Conservation (phyloP, 768 basidiomycete genomes). For the Termitomyces sp. region DNA sequence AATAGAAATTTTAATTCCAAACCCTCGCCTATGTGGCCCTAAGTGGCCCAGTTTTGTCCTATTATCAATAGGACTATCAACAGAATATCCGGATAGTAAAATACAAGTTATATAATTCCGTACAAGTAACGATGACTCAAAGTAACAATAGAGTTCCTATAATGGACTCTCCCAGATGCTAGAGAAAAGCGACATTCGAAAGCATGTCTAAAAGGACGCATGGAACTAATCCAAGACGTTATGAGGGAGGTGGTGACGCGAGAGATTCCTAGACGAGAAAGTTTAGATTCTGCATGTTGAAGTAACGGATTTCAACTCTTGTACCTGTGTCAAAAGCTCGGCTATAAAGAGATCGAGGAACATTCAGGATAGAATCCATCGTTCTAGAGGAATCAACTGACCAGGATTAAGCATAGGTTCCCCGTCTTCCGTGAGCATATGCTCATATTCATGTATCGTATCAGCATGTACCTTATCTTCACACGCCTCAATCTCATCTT, state of each 20-base stretch:
- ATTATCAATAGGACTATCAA: background rate
- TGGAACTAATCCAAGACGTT: conserved; percentile 15
- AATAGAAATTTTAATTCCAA: background rate
- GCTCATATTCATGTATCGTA: conserved; percentile 34
- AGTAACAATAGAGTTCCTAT: conserved; percentile 4
- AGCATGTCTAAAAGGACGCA: conserved; percentile 2
- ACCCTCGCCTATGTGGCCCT: background rate
- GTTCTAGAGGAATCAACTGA: conserved; percentile 29
- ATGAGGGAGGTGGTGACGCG: conserved; percentile 65
- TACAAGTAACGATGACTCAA: conserved; percentile 14
- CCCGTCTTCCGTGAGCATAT: conserved; percentile 62
- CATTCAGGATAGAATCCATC: conserved; percentile 8
- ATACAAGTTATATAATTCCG: conserved; percentile 17
- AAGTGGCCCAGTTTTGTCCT: too few species aligned
- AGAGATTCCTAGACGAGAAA: conserved; percentile 51
- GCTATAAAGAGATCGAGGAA: conserved; percentile 30
- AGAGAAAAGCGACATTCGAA: conserved; percentile 9
- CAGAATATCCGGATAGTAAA: conserved; percentile 11
- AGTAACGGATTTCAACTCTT: conserved; percentile 12
- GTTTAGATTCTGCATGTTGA: conserved; percentile 15
- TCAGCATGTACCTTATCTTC: conserved; percentile 5
- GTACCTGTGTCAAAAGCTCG: conserved; percentile 65
- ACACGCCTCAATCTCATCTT: conserved; percentile 2
- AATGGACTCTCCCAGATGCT: conserved; percentile 5
- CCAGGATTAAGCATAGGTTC: conserved; percentile 70